Evolutionary conservation across 139 green algal genomes (phyloP).

Genomic region (Zygnema circumcarinatum): DNA sequence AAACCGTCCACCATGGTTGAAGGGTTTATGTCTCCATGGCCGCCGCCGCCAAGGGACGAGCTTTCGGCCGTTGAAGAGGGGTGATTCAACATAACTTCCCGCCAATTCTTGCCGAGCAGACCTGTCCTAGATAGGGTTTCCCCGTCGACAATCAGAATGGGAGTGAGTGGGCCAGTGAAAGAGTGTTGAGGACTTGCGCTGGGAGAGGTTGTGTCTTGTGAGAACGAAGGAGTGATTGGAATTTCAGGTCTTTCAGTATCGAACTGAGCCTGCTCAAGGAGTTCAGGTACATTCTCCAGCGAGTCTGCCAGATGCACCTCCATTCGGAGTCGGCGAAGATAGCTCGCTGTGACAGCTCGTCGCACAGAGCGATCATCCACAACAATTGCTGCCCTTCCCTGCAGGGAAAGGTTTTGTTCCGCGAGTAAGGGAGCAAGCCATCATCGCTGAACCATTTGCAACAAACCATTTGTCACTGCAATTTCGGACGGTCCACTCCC

Average conservation of each 20-base stretch:
- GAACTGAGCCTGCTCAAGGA: neutral
- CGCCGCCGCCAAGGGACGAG: neutral
- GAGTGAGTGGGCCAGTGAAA: neutral
- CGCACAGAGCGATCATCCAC: slow-evolving; percentile 45
- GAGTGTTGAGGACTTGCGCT: neutral
- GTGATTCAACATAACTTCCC: neutral
- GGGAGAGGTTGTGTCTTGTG: neutral
- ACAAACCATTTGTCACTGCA: too few relatives aligned
- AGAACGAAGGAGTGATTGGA: neutral
- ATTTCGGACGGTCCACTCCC: too few relatives aligned
- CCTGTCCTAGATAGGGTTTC: neutral
- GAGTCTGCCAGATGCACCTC: neutral
- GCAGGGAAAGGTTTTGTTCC: neutral
- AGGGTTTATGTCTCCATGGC: neutral
- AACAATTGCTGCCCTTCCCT: slow-evolving; percentile 31
- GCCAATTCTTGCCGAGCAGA: neutral
- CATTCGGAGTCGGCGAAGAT: slow-evolving; percentile 32
- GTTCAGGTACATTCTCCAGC: slow-evolving; percentile 10
- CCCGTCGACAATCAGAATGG: neutral
- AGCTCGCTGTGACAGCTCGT: slow-evolving; percentile 41
- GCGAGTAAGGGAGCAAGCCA: neutral
- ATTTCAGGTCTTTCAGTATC: neutral
- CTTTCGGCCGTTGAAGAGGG: neutral
- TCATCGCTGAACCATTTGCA: too few relatives aligned
- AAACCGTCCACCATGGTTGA: neutral